These are phyloP conservation scores for Aspergillus conjunctus DNA, from an alignment of 495 filamentous ascomycete genomes.

Conservation along the genomic window DNA sequence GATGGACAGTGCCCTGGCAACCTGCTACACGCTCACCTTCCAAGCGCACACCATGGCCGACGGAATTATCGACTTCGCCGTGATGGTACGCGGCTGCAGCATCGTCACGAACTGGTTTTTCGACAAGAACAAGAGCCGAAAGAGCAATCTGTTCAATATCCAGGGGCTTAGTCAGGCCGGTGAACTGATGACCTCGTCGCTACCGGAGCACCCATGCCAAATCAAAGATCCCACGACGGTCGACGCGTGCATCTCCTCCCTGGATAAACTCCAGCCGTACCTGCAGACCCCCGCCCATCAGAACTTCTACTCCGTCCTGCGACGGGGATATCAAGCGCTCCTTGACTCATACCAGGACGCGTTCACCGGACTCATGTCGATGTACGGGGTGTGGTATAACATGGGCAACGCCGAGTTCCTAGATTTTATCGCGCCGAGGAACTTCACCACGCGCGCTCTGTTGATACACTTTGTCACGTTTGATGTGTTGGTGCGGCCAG, in stretches of 20 bases:
- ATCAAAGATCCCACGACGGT: conserved; percentile 35
- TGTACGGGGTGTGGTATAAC: background rate
- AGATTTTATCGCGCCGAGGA: conserved; percentile 50
- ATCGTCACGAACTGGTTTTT: conserved; percentile 55
- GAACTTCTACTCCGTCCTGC: conserved; percentile 26
- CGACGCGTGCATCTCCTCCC: background rate
- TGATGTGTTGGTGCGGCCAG: conserved; percentile 56
- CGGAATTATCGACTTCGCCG: conserved; percentile 63
- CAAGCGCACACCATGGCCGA: conserved; percentile 61
- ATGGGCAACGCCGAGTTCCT: conserved; percentile 53
- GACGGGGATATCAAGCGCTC: conserved; percentile 21
- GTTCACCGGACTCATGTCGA: conserved; percentile 20
- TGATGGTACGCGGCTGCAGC: conserved; percentile 61
- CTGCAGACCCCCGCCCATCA: conserved; percentile 4
- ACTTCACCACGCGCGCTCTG: conserved; percentile 51
- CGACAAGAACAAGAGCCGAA: conserved; percentile 23
- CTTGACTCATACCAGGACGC: conserved; percentile 30
- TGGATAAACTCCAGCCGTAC: conserved; percentile 9
- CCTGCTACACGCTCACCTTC: conserved; percentile 61
- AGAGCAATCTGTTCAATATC: conserved; percentile 51
- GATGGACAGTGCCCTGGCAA: conserved; percentile 55
- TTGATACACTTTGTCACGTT: conserved; percentile 61
- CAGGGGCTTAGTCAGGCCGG: conserved; percentile 36
- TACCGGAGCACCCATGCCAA: conserved; percentile 34
- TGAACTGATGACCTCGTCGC: conserved; percentile 29